These are phyloP conservation scores for Alternaria novae-zelandiae DNA, from an alignment of 2,329 filamentous ascomycete genomes.

Conservation along the genomic window DNA sequence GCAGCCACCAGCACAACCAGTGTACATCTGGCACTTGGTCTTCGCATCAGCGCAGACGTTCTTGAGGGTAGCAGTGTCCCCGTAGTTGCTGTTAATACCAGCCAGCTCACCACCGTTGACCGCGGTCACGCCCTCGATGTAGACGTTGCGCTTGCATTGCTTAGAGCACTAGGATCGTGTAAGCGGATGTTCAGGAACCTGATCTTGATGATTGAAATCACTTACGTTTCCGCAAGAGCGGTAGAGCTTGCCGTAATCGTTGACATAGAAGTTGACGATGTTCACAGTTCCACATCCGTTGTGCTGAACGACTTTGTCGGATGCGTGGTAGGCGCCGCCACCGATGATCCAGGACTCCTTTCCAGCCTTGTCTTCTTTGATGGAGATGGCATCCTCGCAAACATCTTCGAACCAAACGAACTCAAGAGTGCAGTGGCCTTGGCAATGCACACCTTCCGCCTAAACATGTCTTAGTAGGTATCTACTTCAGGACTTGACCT, in stretches of 20 bases:
- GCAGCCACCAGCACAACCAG: slow-evolving; percentile 33
- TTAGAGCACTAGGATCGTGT: slow-evolving; percentile 46
- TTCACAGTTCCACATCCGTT: slow-evolving; percentile 50
- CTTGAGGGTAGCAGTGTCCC: slow-evolving; percentile 53
- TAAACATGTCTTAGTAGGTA: neutral
- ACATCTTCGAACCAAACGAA: slow-evolving; percentile 48
- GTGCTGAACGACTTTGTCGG: slow-evolving; percentile 51
- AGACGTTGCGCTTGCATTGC: slow-evolving; percentile 51
- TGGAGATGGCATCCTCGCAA: slow-evolving; percentile 47
- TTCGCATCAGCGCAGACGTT: slow-evolving; percentile 33
- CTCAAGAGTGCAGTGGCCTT: slow-evolving; percentile 54
- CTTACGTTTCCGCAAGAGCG: slow-evolving; percentile 52
- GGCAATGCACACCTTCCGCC: slow-evolving; percentile 61
- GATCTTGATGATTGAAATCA: neutral
- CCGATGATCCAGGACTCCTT: slow-evolving; percentile 48
- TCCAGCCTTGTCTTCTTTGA: slow-evolving; percentile 40
- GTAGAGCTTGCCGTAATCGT: slow-evolving; percentile 50
- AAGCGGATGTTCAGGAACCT: neutral
- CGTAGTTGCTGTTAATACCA: slow-evolving; percentile 59
- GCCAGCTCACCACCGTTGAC: slow-evolving; percentile 51
- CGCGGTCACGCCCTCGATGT: slow-evolving; percentile 52
- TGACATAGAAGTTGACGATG: slow-evolving; percentile 43
- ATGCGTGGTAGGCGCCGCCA: slow-evolving; percentile 47
- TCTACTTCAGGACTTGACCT: too few species aligned
- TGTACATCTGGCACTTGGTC: slow-evolving; percentile 37